A percentile compares a stretch with the other conserved stretches of the same genome.
Conservation (phyloP, 352 stramenopile species). For the Elongisporangium senticosum region DNA sequence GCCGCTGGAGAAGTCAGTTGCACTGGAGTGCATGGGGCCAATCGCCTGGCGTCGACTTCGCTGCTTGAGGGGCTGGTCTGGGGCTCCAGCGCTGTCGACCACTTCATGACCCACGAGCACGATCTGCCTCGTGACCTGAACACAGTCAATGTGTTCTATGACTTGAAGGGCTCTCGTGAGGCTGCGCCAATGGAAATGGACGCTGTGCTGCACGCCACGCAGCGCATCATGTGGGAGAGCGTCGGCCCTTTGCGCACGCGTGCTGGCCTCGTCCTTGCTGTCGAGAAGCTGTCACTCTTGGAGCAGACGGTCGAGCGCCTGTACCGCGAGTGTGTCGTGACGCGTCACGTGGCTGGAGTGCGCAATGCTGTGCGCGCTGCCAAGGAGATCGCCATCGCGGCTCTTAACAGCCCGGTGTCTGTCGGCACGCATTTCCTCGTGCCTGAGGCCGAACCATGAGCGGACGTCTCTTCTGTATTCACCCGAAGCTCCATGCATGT, state of each 20-base stretch:
- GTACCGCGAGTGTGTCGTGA: slow-evolving; percentile 60
- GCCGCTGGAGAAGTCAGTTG: slow-evolving; percentile 91
- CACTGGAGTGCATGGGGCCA: slow-evolving; percentile 93
- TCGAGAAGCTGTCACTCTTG: slow-evolving; percentile 79
- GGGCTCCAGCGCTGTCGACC: slow-evolving; percentile 85
- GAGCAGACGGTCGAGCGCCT: slow-evolving; percentile 73
- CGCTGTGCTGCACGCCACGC: slow-evolving; percentile 50
- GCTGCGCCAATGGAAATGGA: slow-evolving; percentile 47
- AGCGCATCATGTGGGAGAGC: slow-evolving; percentile 92
- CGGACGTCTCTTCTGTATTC: too few relatives aligned
- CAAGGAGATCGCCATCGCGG: slow-evolving; percentile 82
- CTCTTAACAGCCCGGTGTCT: slow-evolving; percentile 70
- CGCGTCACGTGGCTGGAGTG: slow-evolving; percentile 69
- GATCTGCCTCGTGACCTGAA: slow-evolving; percentile 8
- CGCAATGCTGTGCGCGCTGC: slow-evolving; percentile 87
- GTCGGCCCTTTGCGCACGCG: slow-evolving; percentile 87
- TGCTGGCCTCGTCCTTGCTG: slow-evolving; percentile 63
- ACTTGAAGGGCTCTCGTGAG: slow-evolving; percentile 32
- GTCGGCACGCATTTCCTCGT: slow-evolving; percentile 90
- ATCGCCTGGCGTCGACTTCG: slow-evolving; percentile 91
- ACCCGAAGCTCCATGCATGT: neutral
- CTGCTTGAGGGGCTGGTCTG: slow-evolving; percentile 93
- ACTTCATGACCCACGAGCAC: slow-evolving; percentile 35
- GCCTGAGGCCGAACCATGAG: slow-evolving; percentile 17
- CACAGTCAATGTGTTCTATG: slow-evolving; percentile 31